phyloP scores from a whole-genome alignment of 2,329 filamentous ascomycete species.

The Botryotinia narcissicola region DNA sequence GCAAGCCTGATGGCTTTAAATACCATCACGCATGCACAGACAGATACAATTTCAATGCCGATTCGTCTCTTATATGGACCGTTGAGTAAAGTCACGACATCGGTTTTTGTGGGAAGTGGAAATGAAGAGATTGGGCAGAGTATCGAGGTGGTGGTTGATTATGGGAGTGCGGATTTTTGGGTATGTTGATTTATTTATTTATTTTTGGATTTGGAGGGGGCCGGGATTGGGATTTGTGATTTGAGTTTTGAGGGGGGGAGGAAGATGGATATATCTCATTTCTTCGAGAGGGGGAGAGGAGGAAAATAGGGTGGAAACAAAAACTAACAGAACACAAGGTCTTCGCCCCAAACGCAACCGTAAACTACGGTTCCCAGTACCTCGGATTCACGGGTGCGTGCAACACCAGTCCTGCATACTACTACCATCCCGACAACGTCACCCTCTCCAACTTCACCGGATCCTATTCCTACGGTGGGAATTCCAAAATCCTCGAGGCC shows the following conservation, averaged over 20 bases:
- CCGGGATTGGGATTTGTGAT: not conserved
- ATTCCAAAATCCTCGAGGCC: conserved; percentile 7
- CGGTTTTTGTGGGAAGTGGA: not conserved
- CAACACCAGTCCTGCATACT: not conserved
- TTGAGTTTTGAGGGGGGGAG: not conserved
- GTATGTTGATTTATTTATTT: not conserved
- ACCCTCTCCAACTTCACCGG: not conserved
- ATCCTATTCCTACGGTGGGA: not conserved
- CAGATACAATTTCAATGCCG: conserved; percentile 1
- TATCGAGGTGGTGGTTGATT: conserved; percentile 19
- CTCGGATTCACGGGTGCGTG: conserved; percentile 8
- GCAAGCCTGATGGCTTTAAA: conserved; percentile 8
- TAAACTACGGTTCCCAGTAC: conserved; percentile 13
- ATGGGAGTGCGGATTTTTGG: conserved; percentile 18
- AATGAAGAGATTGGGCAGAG: not conserved
- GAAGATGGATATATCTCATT: not conserved
- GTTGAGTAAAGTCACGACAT: not conserved
- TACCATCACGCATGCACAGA: not conserved
- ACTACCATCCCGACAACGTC: not conserved
- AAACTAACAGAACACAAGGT: not conserved
- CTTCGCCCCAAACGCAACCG: conserved; percentile 12
- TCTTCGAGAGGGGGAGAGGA: not conserved
- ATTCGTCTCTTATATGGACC: not conserved
- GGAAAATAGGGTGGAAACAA: too few species aligned
- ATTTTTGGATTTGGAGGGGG: not conserved